Conservation (phyloP, 1,284 basidiomycete genomes). For the Somion occarium region DNA sequence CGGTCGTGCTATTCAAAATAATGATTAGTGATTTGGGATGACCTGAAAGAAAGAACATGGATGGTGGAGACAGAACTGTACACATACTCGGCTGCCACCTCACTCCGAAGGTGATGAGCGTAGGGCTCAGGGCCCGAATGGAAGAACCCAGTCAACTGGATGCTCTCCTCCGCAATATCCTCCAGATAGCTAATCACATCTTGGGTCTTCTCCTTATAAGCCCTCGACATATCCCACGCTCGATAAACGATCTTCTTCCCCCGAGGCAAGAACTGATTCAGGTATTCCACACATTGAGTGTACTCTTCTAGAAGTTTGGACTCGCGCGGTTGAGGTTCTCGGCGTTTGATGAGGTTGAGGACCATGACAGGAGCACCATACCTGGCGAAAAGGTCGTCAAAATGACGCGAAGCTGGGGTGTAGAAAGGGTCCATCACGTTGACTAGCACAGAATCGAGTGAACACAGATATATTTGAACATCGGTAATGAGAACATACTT, state of each 20-base stretch:
- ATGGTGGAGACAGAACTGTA: neutral
- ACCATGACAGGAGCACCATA: constrained; percentile 92
- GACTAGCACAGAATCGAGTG: no score
- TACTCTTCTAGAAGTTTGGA: constrained; percentile 93
- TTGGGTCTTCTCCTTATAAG: constrained; percentile 91
- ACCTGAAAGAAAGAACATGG: neutral
- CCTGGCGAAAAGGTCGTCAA: constrained; percentile 86
- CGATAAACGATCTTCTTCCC: constrained; percentile 88
- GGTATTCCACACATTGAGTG: constrained; percentile 86
- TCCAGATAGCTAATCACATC: constrained; percentile 96
- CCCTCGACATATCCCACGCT: constrained; percentile 94
- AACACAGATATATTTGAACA: constrained; percentile 6
- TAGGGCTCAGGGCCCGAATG: constrained; percentile 82
- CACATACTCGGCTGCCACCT: constrained; percentile 40
- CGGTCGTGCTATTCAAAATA: constrained; percentile 4
- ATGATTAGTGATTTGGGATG: neutral
- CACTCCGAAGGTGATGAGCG: constrained; percentile 55
- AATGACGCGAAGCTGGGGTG: constrained; percentile 89
- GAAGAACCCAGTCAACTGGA: constrained; percentile 92
- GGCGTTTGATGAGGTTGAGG: constrained; percentile 92
- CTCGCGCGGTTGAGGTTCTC: constrained; percentile 81
- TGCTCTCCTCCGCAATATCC: constrained; percentile 92
- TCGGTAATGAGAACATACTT: constrained; percentile 56
- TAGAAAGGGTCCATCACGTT: constrained; percentile 96
- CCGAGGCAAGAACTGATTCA: constrained; percentile 92